These are phyloP conservation scores for Henningerozyma blattae DNA, from an alignment of 805 yeast species.

Conservation along the genomic window DNA sequence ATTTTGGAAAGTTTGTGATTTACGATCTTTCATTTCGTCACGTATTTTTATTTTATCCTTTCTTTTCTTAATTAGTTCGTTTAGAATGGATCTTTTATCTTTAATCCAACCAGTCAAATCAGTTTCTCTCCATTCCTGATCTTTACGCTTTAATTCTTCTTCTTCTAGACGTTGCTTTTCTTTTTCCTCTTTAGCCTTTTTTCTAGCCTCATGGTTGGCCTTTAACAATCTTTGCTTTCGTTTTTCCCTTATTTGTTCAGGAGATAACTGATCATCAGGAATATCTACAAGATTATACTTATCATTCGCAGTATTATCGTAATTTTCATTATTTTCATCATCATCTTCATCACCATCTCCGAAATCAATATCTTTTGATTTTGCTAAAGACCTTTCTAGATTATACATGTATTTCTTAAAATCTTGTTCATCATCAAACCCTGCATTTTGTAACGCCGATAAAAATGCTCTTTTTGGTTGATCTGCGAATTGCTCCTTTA, in stretches of 20 bases:
- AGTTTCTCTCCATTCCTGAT: slow-evolving; percentile 62
- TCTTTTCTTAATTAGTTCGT: slow-evolving; percentile 42
- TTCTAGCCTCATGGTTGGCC: slow-evolving; percentile 82
- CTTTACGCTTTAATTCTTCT: slow-evolving; percentile 51
- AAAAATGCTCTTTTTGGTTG: slow-evolving; percentile 43
- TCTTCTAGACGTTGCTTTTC: slow-evolving; percentile 46
- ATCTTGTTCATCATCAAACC: slow-evolving; percentile 65
- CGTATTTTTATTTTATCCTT: slow-evolving; percentile 60
- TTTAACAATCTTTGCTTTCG: slow-evolving; percentile 71
- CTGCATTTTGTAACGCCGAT: slow-evolving; percentile 51
- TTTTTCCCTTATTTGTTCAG: slow-evolving; percentile 77
- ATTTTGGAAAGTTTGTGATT: slow-evolving; percentile 82
- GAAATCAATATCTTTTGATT: slow-evolving; percentile 51
- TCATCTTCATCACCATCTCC: slow-evolving; percentile 46
- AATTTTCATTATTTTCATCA: slow-evolving; percentile 19
- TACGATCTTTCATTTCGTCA: slow-evolving; percentile 74
- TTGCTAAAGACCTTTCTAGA: slow-evolving; percentile 57
- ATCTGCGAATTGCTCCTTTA: slow-evolving; percentile 39
- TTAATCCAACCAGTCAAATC: slow-evolving; percentile 75
- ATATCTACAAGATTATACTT: slow-evolving; percentile 64
- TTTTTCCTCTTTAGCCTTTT: slow-evolving; percentile 70
- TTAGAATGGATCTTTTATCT: slow-evolving; percentile 51
- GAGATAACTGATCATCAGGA: slow-evolving; percentile 74
- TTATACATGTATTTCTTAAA: slow-evolving; percentile 52
- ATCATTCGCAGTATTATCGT: slow-evolving; percentile 29